These are phyloP conservation scores for Suillus hirtellus DNA, from an alignment of 768 basidiomycete genomes.

Conservation along the genomic window DNA sequence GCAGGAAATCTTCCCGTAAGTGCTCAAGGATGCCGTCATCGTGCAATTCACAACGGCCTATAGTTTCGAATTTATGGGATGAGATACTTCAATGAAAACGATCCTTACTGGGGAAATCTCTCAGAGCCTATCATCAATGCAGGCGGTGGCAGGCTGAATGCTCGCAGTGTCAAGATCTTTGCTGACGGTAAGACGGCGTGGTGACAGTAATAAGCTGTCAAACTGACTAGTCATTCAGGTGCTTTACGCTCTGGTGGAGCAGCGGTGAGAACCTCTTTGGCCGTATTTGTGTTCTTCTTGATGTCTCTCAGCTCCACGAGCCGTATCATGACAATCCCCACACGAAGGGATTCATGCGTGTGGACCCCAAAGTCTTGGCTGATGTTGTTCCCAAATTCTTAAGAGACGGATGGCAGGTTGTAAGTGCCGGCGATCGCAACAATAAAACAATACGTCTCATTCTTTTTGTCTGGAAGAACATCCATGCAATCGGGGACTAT, in stretches of 20 bases:
- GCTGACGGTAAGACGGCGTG: slow-evolving; percentile 43
- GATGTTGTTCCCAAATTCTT: slow-evolving; percentile 69
- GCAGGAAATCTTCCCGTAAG: slow-evolving; percentile 60
- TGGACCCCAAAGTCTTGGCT: slow-evolving; percentile 59
- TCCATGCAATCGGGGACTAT: slow-evolving; percentile 87
- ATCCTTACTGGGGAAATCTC: slow-evolving; percentile 73
- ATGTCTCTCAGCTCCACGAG: slow-evolving; percentile 59
- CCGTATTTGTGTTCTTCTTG: not conserved
- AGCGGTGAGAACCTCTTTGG: slow-evolving; percentile 51
- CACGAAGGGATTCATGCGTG: slow-evolving; percentile 78
- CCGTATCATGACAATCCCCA: slow-evolving; percentile 80
- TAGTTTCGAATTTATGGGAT: slow-evolving; percentile 80
- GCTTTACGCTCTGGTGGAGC: slow-evolving; percentile 90
- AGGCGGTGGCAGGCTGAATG: slow-evolving; percentile 62
- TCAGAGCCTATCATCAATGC: slow-evolving; percentile 54
- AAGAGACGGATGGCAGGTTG: slow-evolving; percentile 88
- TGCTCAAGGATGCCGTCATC: slow-evolving; percentile 12
- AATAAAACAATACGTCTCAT: not conserved
- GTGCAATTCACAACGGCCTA: slow-evolving; percentile 10
- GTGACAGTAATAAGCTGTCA: not conserved
- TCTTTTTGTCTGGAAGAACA: slow-evolving; percentile 53
- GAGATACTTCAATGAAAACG: slow-evolving; percentile 67
- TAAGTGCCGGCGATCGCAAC: slow-evolving; percentile 38
- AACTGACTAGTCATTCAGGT: slow-evolving; percentile 43
- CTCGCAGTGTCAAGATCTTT: slow-evolving; percentile 80